Evolutionary conservation across 805 yeast genomes (phyloP).

Genomic region (Saturnispora diversa): DNA sequence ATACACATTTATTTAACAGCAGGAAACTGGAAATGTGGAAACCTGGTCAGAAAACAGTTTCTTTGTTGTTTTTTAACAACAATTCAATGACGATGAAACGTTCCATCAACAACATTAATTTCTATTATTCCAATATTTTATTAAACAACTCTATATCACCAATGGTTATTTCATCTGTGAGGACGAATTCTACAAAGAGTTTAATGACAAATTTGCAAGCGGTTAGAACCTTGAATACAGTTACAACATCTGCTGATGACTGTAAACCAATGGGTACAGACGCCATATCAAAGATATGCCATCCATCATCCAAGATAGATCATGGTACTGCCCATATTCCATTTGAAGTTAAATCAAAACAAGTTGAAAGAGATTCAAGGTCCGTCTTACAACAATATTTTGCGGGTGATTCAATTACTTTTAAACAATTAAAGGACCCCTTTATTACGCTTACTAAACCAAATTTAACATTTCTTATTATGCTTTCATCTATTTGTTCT

Average conservation of each 20-base stretch:
- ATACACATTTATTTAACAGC: too few relatives aligned
- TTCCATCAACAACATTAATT: constrained; percentile 7
- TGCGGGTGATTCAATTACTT: constrained; percentile 22
- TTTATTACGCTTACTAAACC: constrained; percentile 87
- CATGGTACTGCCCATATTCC: constrained; percentile 34
- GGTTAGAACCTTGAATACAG: not conserved
- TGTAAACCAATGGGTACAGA: constrained; percentile 4
- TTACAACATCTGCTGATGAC: not conserved
- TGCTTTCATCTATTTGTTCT: constrained; percentile 85
- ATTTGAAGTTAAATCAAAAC: constrained; percentile 45
- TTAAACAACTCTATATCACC: too few relatives aligned
- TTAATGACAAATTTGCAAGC: too few relatives aligned
- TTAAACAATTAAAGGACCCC: constrained; percentile 42
- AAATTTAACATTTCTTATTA: constrained; percentile 75
- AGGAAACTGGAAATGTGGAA: too few relatives aligned
- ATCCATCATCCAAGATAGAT: constrained; percentile 18
- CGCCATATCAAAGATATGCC: constrained; percentile 32
- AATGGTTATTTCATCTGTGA: too few relatives aligned
- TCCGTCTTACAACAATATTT: constrained; percentile 22
- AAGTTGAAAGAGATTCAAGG: constrained; percentile 11
- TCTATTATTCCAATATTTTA: constrained; percentile 15
- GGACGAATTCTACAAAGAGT: too few relatives aligned
- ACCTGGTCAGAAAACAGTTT: not conserved
- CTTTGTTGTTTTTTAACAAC: not conserved
- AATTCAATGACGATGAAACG: not conserved